Percentiles rank a stretch among this genome's conserved stretches.
phyloP scores from a whole-genome alignment of 352 stramenopile genomes.

The Phytophthora citricola region DNA sequence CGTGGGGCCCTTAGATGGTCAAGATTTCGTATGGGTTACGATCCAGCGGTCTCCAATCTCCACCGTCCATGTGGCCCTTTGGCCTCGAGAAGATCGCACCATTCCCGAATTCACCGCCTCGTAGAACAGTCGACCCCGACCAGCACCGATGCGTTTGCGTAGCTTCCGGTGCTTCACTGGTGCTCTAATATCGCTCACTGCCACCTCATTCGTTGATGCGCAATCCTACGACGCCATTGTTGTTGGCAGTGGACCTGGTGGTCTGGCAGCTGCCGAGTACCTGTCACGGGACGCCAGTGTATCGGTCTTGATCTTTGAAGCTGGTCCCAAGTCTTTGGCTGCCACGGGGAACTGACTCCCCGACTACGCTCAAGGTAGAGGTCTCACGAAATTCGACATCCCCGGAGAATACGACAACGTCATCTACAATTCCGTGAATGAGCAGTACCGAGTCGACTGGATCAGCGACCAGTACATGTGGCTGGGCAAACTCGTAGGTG shows the following conservation, averaged over 20 bases:
- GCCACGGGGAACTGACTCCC: slow-evolving; percentile 53
- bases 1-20: slow-evolving; percentile 3
- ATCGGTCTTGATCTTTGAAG: slow-evolving; percentile 69
- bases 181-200: slow-evolving; percentile 15
- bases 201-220: slow-evolving; percentile 2
- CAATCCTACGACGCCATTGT: slow-evolving; percentile 66
- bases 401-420: slow-evolving; percentile 62
- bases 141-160: slow-evolving; percentile 20
- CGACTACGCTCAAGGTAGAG: slow-evolving; percentile 45
- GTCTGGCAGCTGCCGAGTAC: slow-evolving; percentile 66
- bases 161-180: slow-evolving; percentile 2
- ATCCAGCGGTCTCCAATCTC: slow-evolving; percentile 14
- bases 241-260: slow-evolving; percentile 61
- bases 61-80: neutral
- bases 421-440: slow-evolving; percentile 50
- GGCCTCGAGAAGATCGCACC: slow-evolving; percentile 4
- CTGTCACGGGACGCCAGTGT: slow-evolving; percentile 55
- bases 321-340: slow-evolving; percentile 48
- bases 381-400: slow-evolving; percentile 75
- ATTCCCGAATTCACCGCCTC: slow-evolving; percentile 20
- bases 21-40: slow-evolving; percentile 14
- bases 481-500: slow-evolving; percentile 82
- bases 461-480: slow-evolving; percentile 55
- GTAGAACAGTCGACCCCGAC: neutral
- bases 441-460: slow-evolving; percentile 62